Evolutionary conservation across 2,329 filamentous ascomycete species (phyloP).

Genomic region (Fusarium sambucinum): DNA sequence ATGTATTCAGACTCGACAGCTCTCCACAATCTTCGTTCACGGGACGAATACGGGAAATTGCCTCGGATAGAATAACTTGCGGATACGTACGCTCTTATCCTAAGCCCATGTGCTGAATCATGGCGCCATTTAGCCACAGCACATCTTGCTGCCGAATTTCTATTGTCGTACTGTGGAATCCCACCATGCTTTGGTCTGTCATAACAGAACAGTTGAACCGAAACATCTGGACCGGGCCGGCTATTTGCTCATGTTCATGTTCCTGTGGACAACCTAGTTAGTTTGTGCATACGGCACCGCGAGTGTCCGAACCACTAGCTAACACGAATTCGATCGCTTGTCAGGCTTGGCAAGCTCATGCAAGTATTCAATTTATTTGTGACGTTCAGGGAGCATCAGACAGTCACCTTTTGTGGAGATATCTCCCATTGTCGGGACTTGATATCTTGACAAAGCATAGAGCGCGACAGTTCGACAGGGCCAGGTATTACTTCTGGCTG

Average conservation of each 20-base stretch:
- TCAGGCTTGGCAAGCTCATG: not conserved
- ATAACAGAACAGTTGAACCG: conserved; percentile 18
- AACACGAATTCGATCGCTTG: conserved; percentile 6
- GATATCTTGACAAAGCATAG: conserved; percentile 9
- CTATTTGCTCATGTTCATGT: conserved; percentile 4
- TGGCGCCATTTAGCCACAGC: conserved; percentile 1
- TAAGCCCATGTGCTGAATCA: not conserved
- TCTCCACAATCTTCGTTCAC: conserved; percentile 23
- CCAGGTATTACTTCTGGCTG: conserved; percentile 1
- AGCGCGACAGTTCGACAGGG: not conserved
- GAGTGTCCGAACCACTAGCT: not conserved
- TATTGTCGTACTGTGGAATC: conserved; percentile 9
- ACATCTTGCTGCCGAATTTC: not conserved
- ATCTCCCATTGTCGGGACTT: not conserved
- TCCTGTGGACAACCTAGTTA: conserved; percentile 7
- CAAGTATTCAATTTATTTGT: conserved; percentile 4
- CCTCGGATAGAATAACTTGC: conserved; percentile 5
- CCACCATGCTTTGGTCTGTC: conserved; percentile 17
- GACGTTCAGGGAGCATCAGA: conserved; percentile 6
- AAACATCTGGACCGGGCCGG: conserved; percentile 20
- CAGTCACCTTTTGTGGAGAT: conserved; percentile 1
- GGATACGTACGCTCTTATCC: conserved; percentile 6
- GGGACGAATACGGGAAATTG: conserved; percentile 8
- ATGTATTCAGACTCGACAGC: conserved; percentile 12
- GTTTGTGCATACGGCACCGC: conserved; percentile 12